These are phyloP conservation scores for Acrodontium crateriforme DNA, from an alignment of 2,329 filamentous ascomycete genomes.

Conservation along the genomic window DNA sequence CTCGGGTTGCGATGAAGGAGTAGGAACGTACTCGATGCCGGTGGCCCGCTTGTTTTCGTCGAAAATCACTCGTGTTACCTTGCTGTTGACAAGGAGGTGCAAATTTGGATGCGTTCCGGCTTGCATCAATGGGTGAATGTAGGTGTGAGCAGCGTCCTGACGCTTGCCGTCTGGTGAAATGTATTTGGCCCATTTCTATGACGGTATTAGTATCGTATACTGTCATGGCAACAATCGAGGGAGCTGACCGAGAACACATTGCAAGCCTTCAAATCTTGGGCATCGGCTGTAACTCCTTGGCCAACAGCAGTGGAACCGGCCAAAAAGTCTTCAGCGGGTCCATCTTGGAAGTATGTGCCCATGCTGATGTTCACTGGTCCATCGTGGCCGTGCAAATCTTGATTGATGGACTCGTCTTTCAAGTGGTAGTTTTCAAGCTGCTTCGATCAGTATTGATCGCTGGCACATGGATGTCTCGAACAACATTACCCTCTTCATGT, in stretches of 20 bases:
- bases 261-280: slow-evolving; percentile 4
- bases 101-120: slow-evolving; percentile 40
- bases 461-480: no score
- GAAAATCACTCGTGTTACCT: slow-evolving; percentile 33
- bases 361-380: slow-evolving; percentile 9
- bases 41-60: slow-evolving; percentile 31
- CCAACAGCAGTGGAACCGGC: no score
- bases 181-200: no score
- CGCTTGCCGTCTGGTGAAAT: slow-evolving; percentile 37
- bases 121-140: slow-evolving; percentile 38
- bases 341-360: slow-evolving; percentile 5
- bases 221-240: no score
- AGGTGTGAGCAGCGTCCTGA: slow-evolving; percentile 42
- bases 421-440: slow-evolving; percentile 13
- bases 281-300: slow-evolving; percentile 4
- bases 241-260: no score
- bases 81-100: slow-evolving; percentile 42
- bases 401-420: slow-evolving; percentile 6
- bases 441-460: neutral
- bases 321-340: slow-evolving; percentile 35
- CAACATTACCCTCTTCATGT: slow-evolving; percentile 6
- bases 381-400: slow-evolving; percentile 8
- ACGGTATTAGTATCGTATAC: no score
- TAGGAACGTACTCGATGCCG: slow-evolving; percentile 44
- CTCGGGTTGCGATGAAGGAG: slow-evolving; percentile 10